Conservation (phyloP, 768 basidiomycete genomes). For the Inosperma sp. region DNA sequence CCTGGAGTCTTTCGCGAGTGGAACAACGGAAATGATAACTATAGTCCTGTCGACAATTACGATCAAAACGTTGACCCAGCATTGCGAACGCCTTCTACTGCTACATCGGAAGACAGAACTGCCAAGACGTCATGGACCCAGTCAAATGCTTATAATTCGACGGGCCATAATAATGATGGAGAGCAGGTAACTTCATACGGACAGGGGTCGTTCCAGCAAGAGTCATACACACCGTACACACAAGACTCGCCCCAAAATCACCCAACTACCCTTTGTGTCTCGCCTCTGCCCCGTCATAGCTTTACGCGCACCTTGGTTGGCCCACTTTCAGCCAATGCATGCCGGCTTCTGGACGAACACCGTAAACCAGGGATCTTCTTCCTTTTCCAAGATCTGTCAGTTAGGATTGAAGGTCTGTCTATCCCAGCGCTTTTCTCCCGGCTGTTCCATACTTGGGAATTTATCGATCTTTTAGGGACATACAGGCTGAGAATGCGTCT, state of each 20-base stretch:
- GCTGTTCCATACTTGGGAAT: neutral
- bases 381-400: slow-evolving; percentile 90
- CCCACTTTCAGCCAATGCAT: slow-evolving; percentile 81
- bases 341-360: slow-evolving; percentile 79
- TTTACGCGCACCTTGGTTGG: slow-evolving; percentile 90
- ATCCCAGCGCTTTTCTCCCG: neutral
- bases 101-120: slow-evolving; percentile 33
- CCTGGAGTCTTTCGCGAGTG: slow-evolving; percentile 48
- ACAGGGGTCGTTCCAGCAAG: slow-evolving; percentile 12
- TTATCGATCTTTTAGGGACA: slow-evolving; percentile 46
- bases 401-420: slow-evolving; percentile 79
- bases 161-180: slow-evolving; percentile 13
- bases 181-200: slow-evolving; percentile 10
- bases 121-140: slow-evolving; percentile 34
- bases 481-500: slow-evolving; percentile 85
- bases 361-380: slow-evolving; percentile 88
- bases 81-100: slow-evolving; percentile 26
- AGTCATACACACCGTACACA: slow-evolving; percentile 13
- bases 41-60: slow-evolving; percentile 26
- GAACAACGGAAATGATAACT: slow-evolving; percentile 39
- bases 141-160: slow-evolving; percentile 12
- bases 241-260: slow-evolving; percentile 20
- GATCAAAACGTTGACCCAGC: slow-evolving; percentile 38
- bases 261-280: slow-evolving; percentile 30
- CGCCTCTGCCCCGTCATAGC: slow-evolving; percentile 56